Evolutionary conservation across 2,329 filamentous ascomycete species (phyloP), one percentile per base, ranked within the genome.

Genomic region (Diaporthe amygdali): DNA sequence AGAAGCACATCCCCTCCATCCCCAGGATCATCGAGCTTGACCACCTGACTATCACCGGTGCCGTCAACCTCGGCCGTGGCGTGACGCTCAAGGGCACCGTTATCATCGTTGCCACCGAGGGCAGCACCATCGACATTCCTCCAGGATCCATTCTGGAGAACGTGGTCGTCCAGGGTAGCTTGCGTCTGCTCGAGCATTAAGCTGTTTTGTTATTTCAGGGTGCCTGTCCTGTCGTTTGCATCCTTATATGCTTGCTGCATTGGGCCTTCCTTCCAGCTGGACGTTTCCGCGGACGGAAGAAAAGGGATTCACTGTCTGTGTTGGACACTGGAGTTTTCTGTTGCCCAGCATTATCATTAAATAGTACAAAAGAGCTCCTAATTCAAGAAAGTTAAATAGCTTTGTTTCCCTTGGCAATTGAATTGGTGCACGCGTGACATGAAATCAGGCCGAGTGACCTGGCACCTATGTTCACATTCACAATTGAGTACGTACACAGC

Each of bases 21-120:
- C 94, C 94, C 80, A 95, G 94, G 89, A 95, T 97, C 77, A 91
- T 96, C 76, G 94, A 97, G 87, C 90, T 96, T 61, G 94, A 97
- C 80, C 96, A 99, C 82, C 90, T 99, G 72, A 99, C 96, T 80
- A 97, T 99, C 78, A 99, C 96, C 44, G 96, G 96, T 80, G 94
- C 95, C 54, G 96, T 99, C 83, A 98, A 98, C 87, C 90, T 99
- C 70, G 96, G 96, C 76, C 94, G 96, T 68, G 96, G 96, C 70
- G 96, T 99, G 70, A 97, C 95, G 47, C 89, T 98, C 77, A 99
- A 99, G 91, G 96, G 94, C 74, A 99, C 96, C 37, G 96, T 99
- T 83, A 99, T 99, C 81, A 99, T 99, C 77, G 96, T 99, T 67
- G 96, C 96, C 34, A 98, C 95, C 56, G 96, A 99, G 86, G 96